phyloP scores from a whole-genome alignment of 2,329 filamentous ascomycete genomes.

The Trichocomaceae sp. region DNA sequence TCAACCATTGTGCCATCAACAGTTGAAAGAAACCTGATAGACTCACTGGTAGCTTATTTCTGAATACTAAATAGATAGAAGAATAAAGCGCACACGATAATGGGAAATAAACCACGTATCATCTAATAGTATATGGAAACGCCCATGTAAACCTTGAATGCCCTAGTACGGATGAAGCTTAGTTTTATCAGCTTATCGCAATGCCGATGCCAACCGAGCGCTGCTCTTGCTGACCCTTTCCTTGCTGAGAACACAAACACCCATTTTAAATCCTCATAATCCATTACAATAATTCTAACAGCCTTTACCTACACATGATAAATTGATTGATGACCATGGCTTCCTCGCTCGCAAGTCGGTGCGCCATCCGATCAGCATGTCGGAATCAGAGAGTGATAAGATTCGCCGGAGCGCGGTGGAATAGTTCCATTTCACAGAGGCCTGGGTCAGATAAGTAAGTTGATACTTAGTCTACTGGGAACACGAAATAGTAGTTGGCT shows the following conservation, averaged over 20 bases:
- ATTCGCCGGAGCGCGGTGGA: constrained; percentile 39
- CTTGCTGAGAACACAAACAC: background rate
- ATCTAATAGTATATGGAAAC: too few relatives aligned
- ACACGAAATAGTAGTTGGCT: background rate
- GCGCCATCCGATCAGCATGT: constrained; percentile 11
- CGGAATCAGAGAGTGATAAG: constrained; percentile 2
- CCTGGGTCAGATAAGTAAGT: constrained; percentile 55
- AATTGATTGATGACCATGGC: constrained; percentile 15
- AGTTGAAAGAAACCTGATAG: background rate
- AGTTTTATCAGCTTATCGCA: constrained; percentile 5
- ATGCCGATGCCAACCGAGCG: constrained; percentile 23
- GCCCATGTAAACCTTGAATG: too few relatives aligned
- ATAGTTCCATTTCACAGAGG: constrained; percentile 50
- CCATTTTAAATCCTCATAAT: background rate
- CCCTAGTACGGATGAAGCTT: background rate
- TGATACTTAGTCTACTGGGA: background rate
- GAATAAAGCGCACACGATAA: background rate
- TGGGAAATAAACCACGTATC: background rate
- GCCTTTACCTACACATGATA: background rate
- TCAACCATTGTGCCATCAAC: background rate
- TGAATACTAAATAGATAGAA: background rate
- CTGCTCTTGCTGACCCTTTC: background rate
- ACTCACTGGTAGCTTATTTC: background rate
- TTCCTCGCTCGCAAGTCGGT: constrained; percentile 16
- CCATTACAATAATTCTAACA: background rate